These are phyloP conservation scores for Strigomonas culicis DNA, from an alignment of 208 protist genomes.

Conservation along the genomic window DNA sequence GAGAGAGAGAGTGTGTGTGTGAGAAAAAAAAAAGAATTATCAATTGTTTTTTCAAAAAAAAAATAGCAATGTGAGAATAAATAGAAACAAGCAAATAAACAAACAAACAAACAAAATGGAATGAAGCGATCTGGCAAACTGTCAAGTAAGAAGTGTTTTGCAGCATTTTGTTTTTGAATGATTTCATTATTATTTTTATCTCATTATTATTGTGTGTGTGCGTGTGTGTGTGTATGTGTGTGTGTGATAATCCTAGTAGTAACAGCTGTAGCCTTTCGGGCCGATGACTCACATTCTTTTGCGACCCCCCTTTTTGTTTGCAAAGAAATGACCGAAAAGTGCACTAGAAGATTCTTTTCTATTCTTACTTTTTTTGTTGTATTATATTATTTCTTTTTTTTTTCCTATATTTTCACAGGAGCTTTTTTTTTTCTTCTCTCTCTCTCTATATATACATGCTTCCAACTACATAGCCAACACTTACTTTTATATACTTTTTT, in stretches of 20 bases:
- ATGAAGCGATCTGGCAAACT: background rate
- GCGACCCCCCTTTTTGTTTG: background rate
- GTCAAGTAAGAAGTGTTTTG: too few species aligned
- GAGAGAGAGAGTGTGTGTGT: background rate
- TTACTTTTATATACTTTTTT: too few species aligned
- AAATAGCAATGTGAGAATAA: background rate
- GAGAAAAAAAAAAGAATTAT: background rate
- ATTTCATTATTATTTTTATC: background rate
- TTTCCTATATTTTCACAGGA: background rate
- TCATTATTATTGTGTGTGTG: background rate
- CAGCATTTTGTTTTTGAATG: too few species aligned
- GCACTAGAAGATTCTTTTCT: background rate
- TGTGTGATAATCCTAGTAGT: background rate
- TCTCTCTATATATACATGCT: background rate
- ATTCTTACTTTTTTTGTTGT: conserved; percentile 1
- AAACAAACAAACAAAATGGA: background rate
- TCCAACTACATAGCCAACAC: too few species aligned
- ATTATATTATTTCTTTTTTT: background rate
- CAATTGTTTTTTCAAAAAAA: background rate
- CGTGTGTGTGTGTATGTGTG: background rate
- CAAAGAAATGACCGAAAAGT: background rate
- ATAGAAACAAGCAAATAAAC: background rate
- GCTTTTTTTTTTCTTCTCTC: background rate
- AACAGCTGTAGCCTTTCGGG: background rate
- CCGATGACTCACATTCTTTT: background rate